phyloP scores from a whole-genome alignment of 352 stramenopile genomes.

The Globisporangium irregulare region DNA sequence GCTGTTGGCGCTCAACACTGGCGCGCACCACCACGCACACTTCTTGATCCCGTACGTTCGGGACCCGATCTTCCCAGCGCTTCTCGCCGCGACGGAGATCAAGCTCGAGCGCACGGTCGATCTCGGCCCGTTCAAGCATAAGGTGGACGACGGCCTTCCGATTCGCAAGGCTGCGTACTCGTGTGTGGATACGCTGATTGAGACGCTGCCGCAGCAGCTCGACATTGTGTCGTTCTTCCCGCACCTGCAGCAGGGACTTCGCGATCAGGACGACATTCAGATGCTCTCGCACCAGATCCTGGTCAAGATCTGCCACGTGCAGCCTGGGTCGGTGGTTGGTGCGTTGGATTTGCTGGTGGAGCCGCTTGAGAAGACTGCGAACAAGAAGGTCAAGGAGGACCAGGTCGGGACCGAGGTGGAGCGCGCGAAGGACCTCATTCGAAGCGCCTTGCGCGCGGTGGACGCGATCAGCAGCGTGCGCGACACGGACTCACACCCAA shows the following conservation, averaged over 20 bases:
- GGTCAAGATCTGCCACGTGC: slow-evolving; percentile 89
- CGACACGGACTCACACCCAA: slow-evolving; percentile 73
- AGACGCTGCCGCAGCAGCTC: slow-evolving; percentile 90
- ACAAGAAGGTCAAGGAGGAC: slow-evolving; percentile 95
- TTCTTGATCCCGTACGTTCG: slow-evolving; percentile 75
- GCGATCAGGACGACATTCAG: slow-evolving; percentile 96
- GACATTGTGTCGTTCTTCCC: slow-evolving; percentile 92
- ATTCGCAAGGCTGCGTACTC: slow-evolving; percentile 91
- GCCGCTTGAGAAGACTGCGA: slow-evolving; percentile 93
- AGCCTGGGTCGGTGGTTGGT: slow-evolving; percentile 78
- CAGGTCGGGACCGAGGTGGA: slow-evolving; percentile 96
- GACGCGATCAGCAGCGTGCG: slow-evolving; percentile 71
- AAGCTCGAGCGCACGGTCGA: slow-evolving; percentile 97
- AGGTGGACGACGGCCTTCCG: slow-evolving; percentile 89
- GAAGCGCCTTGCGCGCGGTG: slow-evolving; percentile 90
- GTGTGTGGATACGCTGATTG: slow-evolving; percentile 95
- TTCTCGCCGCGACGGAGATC: slow-evolving; percentile 90
- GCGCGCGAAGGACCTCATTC: slow-evolving; percentile 95
- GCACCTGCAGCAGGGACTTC: slow-evolving; percentile 89
- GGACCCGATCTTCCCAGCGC: slow-evolving; percentile 86
- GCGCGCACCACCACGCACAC: slow-evolving; percentile 92
- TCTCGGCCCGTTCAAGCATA: slow-evolving; percentile 99
- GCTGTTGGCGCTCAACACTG: slow-evolving; percentile 95
- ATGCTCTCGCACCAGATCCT: slow-evolving; percentile 97
- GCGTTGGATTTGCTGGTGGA: slow-evolving; percentile 90